A percentile compares a stretch with the other conserved stretches of the same genome.
These are phyloP conservation scores for Porcisia hertigi DNA, from an alignment of 208 protist species.

Conservation along the genomic window DNA sequence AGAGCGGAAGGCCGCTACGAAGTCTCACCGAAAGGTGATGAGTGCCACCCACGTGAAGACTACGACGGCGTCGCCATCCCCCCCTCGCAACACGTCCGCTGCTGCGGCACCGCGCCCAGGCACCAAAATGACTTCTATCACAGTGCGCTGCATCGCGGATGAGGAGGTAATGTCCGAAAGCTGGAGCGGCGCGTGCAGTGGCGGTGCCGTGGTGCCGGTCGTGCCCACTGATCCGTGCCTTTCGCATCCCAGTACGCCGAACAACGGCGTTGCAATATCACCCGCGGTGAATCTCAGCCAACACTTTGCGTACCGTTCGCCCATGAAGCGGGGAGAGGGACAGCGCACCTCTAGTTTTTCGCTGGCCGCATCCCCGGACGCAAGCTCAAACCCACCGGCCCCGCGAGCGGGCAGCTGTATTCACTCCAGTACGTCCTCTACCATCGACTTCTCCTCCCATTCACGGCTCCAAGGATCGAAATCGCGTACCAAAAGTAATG, in stretches of 20 bases:
- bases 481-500: not conserved
- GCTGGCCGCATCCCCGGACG: not conserved
- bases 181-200: not conserved
- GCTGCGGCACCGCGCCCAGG: not conserved
- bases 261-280: not conserved
- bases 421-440: slow-evolving; percentile 11
- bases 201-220: not conserved
- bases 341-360: not conserved
- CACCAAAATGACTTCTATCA: not conserved
- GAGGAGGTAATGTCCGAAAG: slow-evolving; percentile 5
- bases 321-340: not conserved
- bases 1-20: not conserved
- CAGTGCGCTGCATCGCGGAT: slow-evolving; percentile 17
- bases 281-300: not conserved
- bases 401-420: slow-evolving; percentile 20
- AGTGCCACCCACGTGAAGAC: not conserved
- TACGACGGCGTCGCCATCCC: not conserved
- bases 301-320: not conserved
- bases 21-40: not conserved
- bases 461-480: not conserved
- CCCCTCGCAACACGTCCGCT: not conserved
- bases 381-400: not conserved
- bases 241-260: slow-evolving; percentile 10
- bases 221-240: not conserved
- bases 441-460: not conserved